Base-by-base conservation (phyloP, 2,329 filamentous ascomycete species). In the Trichoderma sp. region DNA sequence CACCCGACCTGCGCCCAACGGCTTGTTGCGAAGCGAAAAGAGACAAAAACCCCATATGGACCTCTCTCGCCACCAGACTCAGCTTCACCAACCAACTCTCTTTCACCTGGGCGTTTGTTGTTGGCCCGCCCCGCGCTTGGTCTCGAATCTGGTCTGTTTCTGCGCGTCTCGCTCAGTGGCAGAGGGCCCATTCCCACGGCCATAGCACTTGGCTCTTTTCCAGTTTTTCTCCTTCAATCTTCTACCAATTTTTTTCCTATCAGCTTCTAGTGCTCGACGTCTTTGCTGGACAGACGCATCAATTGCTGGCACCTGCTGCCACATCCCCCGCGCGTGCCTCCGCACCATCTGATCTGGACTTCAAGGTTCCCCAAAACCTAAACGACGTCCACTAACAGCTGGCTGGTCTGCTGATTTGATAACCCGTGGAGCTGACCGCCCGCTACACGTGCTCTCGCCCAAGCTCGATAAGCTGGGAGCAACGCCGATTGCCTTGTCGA, bases 1-100 rank as follows among this genome's bases (percentile, higher is more conserved):
- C 63, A 59, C 63, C 63, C 55, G 63, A 67, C 63, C 63, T 58
- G 40, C 55, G 63, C 63, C 55, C 63, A 37, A 57, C 63, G 63
- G 63, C 7, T 57, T 47, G 24, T 49, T 58, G 33, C 61, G 52
- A 57, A 35, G 35, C 37, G 14, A 43, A 37, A 52, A 59, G 27
- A 37, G 55, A 67, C 63, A 52, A 58, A 57, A 35, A 52, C 63
- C 63, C 37, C 60, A 16, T 16, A 27, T 16, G 52, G n/a, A 14
- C 53, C 40, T 31, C 27, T 37, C 55, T 57, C 40, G 53, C 63
- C 63, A 67, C 63, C 55, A 58, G 13, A 33, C 37, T 52, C 63
- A 24, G 37, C 63, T 49, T 67, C 62, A 56, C 40, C 62, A 53
- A 57, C 24, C 58, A 31, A 16, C 27, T 13, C 24, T 61, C 24